Percentiles rank a stretch among this genome's conserved stretches.
These are phyloP conservation scores for Cupressus sempervirens DNA, from an alignment of 75 land plant species.

Conservation along the genomic window DNA sequence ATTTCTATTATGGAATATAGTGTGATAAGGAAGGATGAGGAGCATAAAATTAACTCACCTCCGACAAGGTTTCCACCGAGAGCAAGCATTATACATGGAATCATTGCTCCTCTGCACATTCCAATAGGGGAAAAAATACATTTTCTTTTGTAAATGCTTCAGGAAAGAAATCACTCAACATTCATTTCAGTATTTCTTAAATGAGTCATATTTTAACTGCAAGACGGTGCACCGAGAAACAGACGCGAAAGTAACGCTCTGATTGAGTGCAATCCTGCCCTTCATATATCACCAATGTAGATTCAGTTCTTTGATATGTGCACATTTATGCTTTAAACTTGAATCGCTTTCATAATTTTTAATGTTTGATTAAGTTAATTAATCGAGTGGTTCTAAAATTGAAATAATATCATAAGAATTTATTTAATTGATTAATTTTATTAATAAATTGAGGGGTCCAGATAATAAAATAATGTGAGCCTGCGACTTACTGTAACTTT, in stretches of 20 bases:
- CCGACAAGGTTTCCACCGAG: slow-evolving; percentile 90
- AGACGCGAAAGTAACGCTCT: background rate
- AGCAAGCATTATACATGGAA: slow-evolving; percentile 92
- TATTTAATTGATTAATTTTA: too few relatives aligned
- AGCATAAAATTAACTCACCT: slow-evolving; percentile 42
- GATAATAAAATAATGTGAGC: too few relatives aligned
- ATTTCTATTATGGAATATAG: background rate
- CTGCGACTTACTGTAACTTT: too few relatives aligned
- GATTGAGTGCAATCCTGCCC: background rate
- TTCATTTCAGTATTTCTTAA: background rate
- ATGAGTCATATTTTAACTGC: background rate
- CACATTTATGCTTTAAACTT: too few relatives aligned
- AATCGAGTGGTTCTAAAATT: too few relatives aligned
- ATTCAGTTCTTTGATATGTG: background rate
- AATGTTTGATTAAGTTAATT: too few relatives aligned
- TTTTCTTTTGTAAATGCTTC: background rate
- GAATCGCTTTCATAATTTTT: too few relatives aligned
- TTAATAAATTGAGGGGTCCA: too few relatives aligned
- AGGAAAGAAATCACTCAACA: background rate
- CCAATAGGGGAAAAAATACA: background rate
- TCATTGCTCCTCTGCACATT: slow-evolving; percentile 83
- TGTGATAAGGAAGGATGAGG: background rate
- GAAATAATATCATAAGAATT: too few relatives aligned
- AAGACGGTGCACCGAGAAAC: background rate
- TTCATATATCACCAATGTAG: background rate